Evolutionary conservation across 2,329 filamentous ascomycete genomes (phyloP).

Genomic region (Pseudogymnoascus pannorum): DNA sequence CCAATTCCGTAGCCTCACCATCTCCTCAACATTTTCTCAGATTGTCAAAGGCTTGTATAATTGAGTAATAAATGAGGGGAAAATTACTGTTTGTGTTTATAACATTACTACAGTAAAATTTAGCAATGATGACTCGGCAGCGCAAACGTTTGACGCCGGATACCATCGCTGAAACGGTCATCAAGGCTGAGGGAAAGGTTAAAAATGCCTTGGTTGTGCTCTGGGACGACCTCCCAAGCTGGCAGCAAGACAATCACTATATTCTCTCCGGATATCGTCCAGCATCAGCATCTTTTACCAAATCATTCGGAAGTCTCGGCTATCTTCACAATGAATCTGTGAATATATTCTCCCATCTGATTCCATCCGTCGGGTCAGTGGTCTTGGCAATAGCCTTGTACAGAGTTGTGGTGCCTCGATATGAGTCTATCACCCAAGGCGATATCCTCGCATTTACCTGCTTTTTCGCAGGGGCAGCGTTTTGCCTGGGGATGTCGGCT

Average conservation of each 20-base stretch:
- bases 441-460: constrained; percentile 69
- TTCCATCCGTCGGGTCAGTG: constrained; percentile 51
- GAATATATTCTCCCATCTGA: constrained; percentile 65
- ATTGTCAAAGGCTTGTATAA: background rate
- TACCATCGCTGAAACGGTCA: constrained; percentile 19
- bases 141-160: constrained; percentile 22
- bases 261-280: constrained; percentile 61
- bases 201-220: constrained; percentile 36
- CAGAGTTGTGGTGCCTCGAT: constrained; percentile 54
- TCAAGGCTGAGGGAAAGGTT: constrained; percentile 27
- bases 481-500: constrained; percentile 73
- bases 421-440: constrained; percentile 49
- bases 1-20: background rate
- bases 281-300: constrained; percentile 51
- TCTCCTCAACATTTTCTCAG: background rate
- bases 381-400: constrained; percentile 51
- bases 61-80: background rate
- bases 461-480: constrained; percentile 69
- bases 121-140: constrained; percentile 23
- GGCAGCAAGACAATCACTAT: constrained; percentile 60
- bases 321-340: constrained; percentile 59
- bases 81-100: background rate
- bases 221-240: constrained; percentile 45
- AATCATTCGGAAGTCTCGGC: constrained; percentile 49
- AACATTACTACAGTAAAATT: background rate